phyloP scores from a whole-genome alignment of 2,329 filamentous ascomycete species.

The Aspergillus sp. region DNA sequence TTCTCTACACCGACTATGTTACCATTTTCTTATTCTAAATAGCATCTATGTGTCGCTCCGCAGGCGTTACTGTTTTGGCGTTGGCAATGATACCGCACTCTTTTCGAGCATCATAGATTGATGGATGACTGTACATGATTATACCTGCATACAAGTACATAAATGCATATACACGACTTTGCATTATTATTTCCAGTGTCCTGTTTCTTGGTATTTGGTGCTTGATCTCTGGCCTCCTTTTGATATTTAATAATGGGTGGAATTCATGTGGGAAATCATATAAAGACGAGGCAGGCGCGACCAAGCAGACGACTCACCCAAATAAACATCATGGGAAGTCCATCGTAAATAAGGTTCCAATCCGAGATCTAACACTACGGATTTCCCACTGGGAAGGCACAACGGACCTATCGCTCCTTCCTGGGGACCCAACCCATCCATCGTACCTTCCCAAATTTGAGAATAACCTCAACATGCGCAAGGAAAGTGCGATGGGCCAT shows the following conservation, averaged over 20 bases:
- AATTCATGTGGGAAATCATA: background rate
- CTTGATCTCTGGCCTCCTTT: too few relatives aligned
- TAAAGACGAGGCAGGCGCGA: background rate
- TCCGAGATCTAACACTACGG: too few relatives aligned
- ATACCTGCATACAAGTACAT: conserved; percentile 19
- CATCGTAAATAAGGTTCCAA: too few relatives aligned
- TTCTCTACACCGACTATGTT: background rate
- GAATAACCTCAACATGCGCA: too few relatives aligned
- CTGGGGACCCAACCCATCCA: too few relatives aligned
- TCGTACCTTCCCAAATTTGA: too few relatives aligned
- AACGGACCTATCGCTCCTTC: too few relatives aligned
- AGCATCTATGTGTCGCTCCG: background rate
- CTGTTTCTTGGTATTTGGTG: too few relatives aligned
- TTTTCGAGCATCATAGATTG: conserved; percentile 3
- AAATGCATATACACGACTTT: conserved; percentile 13
- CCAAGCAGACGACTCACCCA: background rate
- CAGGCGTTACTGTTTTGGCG: conserved; percentile 10
- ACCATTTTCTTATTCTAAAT: background rate
- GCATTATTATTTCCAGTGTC: background rate
- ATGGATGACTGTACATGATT: background rate
- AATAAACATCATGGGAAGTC: too few relatives aligned
- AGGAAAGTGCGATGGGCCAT: too few relatives aligned
- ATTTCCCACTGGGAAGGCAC: too few relatives aligned
- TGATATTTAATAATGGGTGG: too few relatives aligned
- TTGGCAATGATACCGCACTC: conserved; percentile 12